Conservation (phyloP, 2,329 filamentous ascomycete species). For the Parastagonospora nodorum region DNA sequence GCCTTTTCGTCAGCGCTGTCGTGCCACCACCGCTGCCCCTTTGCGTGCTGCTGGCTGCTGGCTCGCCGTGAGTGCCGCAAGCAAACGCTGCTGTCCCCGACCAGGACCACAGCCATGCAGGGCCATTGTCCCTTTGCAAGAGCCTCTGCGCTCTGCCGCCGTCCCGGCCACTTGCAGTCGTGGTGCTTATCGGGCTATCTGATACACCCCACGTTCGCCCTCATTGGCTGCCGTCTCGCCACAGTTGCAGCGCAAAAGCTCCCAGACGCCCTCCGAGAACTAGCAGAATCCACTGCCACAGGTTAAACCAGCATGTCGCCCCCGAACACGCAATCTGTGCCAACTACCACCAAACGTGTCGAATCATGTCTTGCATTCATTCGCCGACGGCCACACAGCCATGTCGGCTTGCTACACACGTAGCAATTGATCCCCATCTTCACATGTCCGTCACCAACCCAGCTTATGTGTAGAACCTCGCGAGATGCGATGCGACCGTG, state of each 20-base stretch:
- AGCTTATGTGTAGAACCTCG: conserved; percentile 1
- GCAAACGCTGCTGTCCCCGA: background rate
- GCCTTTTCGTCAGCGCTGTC: conserved; percentile 18
- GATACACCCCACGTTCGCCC: conserved; percentile 28
- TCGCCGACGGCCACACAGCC: conserved; percentile 30
- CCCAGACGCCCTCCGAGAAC: conserved; percentile 1
- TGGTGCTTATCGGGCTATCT: conserved; percentile 27
- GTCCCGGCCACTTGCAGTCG: conserved; percentile 1
- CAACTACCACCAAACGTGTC: conserved; percentile 12
- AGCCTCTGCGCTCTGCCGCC: background rate
- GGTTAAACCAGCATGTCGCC: conserved; percentile 6
- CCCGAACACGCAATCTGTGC: conserved; percentile 6
- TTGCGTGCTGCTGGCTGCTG: background rate
- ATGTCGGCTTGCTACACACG: conserved; percentile 26
- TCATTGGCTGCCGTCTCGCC: conserved; percentile 21
- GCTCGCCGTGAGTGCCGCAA: background rate
- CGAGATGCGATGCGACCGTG: conserved; percentile 5
- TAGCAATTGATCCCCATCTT: conserved; percentile 8
- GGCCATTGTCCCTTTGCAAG: conserved; percentile 6
- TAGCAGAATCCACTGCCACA: conserved; percentile 11
- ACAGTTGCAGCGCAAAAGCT: conserved; percentile 14
- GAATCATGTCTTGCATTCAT: conserved; percentile 12
- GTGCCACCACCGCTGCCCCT: background rate
- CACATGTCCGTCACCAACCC: conserved; percentile 8
- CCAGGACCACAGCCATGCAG: background rate